Conservation (phyloP, 805 yeast genomes). For the Lachancea kluyveri region DNA sequence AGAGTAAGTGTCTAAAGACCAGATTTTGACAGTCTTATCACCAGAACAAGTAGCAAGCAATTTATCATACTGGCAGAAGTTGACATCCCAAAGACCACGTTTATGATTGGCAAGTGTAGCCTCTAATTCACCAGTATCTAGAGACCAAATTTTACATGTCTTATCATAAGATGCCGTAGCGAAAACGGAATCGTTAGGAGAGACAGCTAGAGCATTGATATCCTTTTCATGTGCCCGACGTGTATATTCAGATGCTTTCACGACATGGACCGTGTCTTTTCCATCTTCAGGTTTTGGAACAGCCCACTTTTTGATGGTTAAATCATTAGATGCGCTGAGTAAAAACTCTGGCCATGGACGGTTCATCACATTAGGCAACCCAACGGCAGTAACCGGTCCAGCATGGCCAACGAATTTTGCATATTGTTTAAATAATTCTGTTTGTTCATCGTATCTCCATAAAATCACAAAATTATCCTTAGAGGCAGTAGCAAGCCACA, state of each 20-base stretch:
- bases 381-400: slow-evolving; percentile 78
- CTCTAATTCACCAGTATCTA: slow-evolving; percentile 76
- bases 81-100: slow-evolving; percentile 91
- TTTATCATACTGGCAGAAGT: slow-evolving; percentile 76
- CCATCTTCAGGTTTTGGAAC: slow-evolving; percentile 45
- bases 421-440: slow-evolving; percentile 37
- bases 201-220: slow-evolving; percentile 79
- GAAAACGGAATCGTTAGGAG: slow-evolving; percentile 84
- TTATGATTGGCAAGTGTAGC: slow-evolving; percentile 86
- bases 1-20: slow-evolving; percentile 76
- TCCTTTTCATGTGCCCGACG: slow-evolving; percentile 96
- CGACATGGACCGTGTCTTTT: slow-evolving; percentile 21
- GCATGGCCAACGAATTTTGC: slow-evolving; percentile 81
- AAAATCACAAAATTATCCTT: slow-evolving; percentile 82
- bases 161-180: slow-evolving; percentile 96
- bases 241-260: slow-evolving; percentile 73
- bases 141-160: slow-evolving; percentile 83
- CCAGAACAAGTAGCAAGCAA: slow-evolving; percentile 81
- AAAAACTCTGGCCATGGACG: slow-evolving; percentile 54
- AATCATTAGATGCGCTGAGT: slow-evolving; percentile 78
- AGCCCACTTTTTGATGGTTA: slow-evolving; percentile 82
- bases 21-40: slow-evolving; percentile 81
- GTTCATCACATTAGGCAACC: slow-evolving; percentile 51
- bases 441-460: slow-evolving; percentile 60
- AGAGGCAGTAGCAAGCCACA: slow-evolving; percentile 87